phyloP scores from a whole-genome alignment of 2,329 filamentous ascomycete species.

The Paraconiothyrium brasiliense region DNA sequence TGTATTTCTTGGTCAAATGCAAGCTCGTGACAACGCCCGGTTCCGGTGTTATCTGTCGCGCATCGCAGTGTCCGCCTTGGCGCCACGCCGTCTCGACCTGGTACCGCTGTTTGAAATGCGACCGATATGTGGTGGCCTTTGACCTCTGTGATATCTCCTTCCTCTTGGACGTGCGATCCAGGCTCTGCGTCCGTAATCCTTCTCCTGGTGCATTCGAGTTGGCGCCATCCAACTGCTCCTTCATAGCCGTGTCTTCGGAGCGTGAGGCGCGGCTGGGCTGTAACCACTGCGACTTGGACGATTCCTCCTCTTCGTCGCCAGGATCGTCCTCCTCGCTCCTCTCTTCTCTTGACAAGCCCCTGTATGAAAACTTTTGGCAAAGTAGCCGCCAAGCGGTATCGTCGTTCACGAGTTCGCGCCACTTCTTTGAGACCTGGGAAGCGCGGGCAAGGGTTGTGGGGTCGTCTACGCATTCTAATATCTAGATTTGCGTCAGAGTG shows the following conservation, averaged over 20 bases:
- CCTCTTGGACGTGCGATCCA: slow-evolving; percentile 61
- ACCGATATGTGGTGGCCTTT: slow-evolving; percentile 85
- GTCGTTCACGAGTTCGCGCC: slow-evolving; percentile 92
- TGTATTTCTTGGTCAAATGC: slow-evolving; percentile 93
- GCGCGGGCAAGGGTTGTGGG: slow-evolving; percentile 91
- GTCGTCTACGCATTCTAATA: slow-evolving; percentile 96
- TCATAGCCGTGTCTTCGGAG: slow-evolving; percentile 35
- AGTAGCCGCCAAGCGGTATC: slow-evolving; percentile 99
- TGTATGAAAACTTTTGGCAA: slow-evolving; percentile 94
- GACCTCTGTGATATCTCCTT: slow-evolving; percentile 55
- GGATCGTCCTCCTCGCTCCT: slow-evolving; percentile 37
- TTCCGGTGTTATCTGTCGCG: slow-evolving; percentile 91
- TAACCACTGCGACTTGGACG: slow-evolving; percentile 35
- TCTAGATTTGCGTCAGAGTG: slow-evolving; percentile 60
- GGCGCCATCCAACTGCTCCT: slow-evolving; percentile 39
- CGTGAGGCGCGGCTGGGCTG: slow-evolving; percentile 39
- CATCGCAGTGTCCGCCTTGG: slow-evolving; percentile 83
- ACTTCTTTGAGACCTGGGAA: slow-evolving; percentile 94
- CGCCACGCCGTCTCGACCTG: slow-evolving; percentile 97
- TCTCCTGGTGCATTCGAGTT: slow-evolving; percentile 59
- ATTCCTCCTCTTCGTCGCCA: slow-evolving; percentile 37
- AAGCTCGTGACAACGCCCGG: slow-evolving; percentile 96
- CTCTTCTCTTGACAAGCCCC: slow-evolving; percentile 61
- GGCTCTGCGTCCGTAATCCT: slow-evolving; percentile 61
- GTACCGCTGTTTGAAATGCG: slow-evolving; percentile 97